Evolutionary conservation across 1,284 basidiomycete species (phyloP), one percentile per base, ranked within the genome.

Genomic region (Bothia castanella): DNA sequence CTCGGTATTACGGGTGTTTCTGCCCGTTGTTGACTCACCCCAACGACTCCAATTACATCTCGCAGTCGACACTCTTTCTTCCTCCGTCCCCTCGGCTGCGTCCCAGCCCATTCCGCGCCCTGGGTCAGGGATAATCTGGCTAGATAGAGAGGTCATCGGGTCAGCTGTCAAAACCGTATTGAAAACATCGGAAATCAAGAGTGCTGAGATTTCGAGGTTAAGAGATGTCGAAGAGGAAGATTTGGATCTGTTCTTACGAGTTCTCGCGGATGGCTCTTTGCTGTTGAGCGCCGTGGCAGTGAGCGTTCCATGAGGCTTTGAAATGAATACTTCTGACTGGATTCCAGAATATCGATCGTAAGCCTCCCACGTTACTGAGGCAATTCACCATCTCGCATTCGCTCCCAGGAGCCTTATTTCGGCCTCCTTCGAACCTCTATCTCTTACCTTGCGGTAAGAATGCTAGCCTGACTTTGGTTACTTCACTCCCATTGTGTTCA

Each of bases 11-110:
- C 85, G 92, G 21, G 81, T 97, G 61, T 96, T 92, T 69, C 74
- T 89, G 23, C 88, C 92, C 5, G 88, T 97, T 17, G 72, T 97
- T 21, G 94, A 97, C 68, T 83, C 86, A 23, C 91, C 92, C 13
- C 80, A 86, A 58, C 80, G 84, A 64, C 79, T 97, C 45, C 92
- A 95, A 64, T 78, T 96, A 8, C 90, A 92, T 64, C 82, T 85
- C 13, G 78, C 87, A 2, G 66, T 92, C 41, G 85, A 90, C 60
- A 66, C 82, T 3, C 82, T 74, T 59, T 78, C 79, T 38, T 77
- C 81, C 23, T 59, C 79, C 8, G 74, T 77, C n/a, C 70, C 64
- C 61, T 39, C 40, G 6, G 16, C 34, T 17, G 25, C 27, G n/a
- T 51, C 45, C 42, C 61, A 53, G 14, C 17, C 51, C 20, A 17